Conservation (phyloP, 2,329 filamentous ascomycete species). For the Apiospora malaysiana region DNA sequence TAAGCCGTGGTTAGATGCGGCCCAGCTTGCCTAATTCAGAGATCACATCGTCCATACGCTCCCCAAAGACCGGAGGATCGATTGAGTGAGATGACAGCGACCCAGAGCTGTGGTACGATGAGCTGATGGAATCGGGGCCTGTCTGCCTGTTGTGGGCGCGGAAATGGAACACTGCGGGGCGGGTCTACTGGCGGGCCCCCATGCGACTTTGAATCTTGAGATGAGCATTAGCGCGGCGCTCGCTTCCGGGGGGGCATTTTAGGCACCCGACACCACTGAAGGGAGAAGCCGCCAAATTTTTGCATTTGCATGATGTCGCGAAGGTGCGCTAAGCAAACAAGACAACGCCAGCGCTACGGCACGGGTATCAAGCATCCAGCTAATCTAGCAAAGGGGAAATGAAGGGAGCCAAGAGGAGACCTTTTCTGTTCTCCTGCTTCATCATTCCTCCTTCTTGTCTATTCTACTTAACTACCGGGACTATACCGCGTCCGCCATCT, state of each 20-base stretch:
- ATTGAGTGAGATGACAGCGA: background rate
- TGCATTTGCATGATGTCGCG: background rate
- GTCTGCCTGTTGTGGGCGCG: background rate
- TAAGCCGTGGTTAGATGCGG: too few relatives aligned
- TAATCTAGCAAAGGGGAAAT: background rate
- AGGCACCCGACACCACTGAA: too few relatives aligned
- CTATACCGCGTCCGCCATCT: background rate
- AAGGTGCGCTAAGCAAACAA: background rate
- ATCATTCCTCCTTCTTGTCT: too few relatives aligned
- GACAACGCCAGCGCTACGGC: conserved; percentile 7
- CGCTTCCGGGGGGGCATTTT: background rate
- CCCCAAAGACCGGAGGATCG: too few relatives aligned
- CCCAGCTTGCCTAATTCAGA: too few relatives aligned
- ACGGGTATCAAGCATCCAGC: background rate
- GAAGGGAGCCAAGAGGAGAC: background rate
- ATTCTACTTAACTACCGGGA: background rate
- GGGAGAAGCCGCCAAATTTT: background rate
- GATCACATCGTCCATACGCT: background rate
- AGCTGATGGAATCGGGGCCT: background rate
- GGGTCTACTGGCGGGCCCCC: background rate
- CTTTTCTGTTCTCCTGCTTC: background rate
- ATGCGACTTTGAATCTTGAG: background rate
- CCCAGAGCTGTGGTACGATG: background rate
- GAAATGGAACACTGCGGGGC: background rate
- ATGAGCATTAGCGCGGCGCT: background rate